Evolutionary conservation across 176 grass and related monocot genomes (phyloP).

Genomic region (Rhynchospora tenuis): DNA sequence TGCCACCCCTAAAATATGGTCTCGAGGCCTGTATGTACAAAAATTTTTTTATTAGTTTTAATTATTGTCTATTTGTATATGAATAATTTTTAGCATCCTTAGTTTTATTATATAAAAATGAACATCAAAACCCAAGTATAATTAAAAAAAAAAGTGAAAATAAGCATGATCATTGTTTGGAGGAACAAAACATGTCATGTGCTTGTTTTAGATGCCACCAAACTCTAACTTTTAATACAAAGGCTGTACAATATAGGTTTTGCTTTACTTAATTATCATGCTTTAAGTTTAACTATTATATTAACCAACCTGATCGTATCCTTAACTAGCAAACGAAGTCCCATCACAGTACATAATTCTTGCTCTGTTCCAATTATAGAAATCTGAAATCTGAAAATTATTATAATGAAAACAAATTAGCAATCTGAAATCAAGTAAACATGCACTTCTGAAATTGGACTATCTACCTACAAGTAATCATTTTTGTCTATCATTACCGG

Average conservation of each 20-base stretch:
- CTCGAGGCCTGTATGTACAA: conserved; percentile 9
- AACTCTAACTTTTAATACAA: neutral
- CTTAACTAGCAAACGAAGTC: conserved; percentile 65
- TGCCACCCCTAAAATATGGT: conserved; percentile 77
- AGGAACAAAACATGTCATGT: conserved; percentile 17
- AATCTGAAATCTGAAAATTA: conserved; percentile 40
- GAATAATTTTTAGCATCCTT: neutral
- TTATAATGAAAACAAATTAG: neutral
- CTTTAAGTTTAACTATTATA: neutral
- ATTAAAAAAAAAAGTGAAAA: neutral
- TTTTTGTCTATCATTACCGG: conserved; percentile 14
- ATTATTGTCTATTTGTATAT: neutral
- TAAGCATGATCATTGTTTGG: neutral
- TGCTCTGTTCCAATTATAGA: conserved; percentile 93
- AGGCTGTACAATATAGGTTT: neutral
- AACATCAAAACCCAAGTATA: neutral
- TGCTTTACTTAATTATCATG: neutral
- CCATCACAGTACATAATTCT: conserved; percentile 82
- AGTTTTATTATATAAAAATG: neutral
- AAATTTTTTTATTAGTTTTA: neutral
- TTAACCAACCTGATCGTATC: conserved; percentile 49
- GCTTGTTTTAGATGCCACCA: conserved; percentile 8
- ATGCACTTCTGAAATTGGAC: neutral
- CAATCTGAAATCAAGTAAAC: neutral
- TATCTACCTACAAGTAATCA: neutral